Conservation (phyloP, 257 asterid genomes). For the Forsythia viridissima region DNA sequence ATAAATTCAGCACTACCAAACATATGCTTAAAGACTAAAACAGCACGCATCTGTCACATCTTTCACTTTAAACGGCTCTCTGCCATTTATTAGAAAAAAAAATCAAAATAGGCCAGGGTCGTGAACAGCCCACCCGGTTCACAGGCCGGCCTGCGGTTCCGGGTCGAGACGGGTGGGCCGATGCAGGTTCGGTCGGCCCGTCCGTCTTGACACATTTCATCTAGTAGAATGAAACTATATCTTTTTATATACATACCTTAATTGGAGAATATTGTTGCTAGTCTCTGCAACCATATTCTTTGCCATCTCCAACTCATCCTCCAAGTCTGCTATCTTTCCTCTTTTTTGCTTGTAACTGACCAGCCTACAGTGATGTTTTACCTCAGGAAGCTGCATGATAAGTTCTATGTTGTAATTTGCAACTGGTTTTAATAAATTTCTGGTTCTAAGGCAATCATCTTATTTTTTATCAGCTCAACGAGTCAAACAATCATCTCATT, state of each 20-base stretch:
- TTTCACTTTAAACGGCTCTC: no score
- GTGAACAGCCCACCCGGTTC: no score
- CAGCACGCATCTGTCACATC: no score
- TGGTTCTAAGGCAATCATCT: background rate
- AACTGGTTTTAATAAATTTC: background rate
- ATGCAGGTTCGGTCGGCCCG: no score
- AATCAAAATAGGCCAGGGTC: no score
- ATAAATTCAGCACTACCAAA: no score
- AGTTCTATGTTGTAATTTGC: background rate
- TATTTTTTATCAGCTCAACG: background rate
- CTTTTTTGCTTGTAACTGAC: background rate
- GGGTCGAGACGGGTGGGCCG: no score
- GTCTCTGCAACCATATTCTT: background rate
- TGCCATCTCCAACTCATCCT: background rate
- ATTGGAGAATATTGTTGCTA: background rate
- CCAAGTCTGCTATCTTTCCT: background rate
- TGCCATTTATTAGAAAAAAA: no score
- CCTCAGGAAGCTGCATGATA: background rate
- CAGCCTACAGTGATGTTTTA: background rate
- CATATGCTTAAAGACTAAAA: no score
- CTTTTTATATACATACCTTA: background rate
- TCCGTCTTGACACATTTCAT: background rate
- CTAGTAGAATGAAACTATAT: background rate
- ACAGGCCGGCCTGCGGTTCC: no score
- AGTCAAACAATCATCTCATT: background rate